Conservation (phyloP, 257 asterid species). For the Solanum habrochaites region DNA sequence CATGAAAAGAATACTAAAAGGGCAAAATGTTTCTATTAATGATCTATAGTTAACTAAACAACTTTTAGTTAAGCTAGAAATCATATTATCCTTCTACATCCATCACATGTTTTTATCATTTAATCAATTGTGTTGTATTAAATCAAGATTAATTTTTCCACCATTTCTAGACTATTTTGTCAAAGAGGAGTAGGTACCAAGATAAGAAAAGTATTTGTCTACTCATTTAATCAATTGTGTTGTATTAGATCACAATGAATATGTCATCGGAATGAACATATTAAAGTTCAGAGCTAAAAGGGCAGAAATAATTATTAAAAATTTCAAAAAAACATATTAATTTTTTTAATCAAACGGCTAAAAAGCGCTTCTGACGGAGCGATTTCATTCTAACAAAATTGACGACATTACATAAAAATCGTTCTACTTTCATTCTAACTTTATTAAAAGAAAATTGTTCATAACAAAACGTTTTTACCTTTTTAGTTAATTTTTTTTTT, state of each 20-base stretch:
- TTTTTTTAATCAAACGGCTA: too few species aligned
- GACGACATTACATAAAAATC: too few species aligned
- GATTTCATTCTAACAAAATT: too few species aligned
- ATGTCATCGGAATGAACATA: background rate
- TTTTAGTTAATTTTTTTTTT: too few species aligned
- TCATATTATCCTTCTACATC: background rate
- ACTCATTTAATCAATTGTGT: background rate
- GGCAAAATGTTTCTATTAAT: background rate
- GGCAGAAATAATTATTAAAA: too few species aligned
- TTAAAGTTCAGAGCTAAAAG: too few species aligned
- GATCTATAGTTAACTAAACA: background rate
- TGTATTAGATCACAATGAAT: background rate
- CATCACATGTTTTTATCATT: background rate
- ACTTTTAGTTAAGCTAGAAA: background rate
- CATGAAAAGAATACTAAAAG: background rate
- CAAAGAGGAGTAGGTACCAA: background rate
- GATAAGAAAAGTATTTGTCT: background rate
- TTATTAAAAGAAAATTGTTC: too few species aligned
- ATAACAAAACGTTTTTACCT: too few species aligned
- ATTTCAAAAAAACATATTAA: too few species aligned
- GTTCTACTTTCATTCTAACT: too few species aligned
- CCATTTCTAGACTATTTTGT: background rate
- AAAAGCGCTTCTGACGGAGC: too few species aligned
- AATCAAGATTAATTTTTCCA: background rate
- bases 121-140: background rate